phyloP scores from a whole-genome alignment of 345 rosid genomes.

The Clarkia xantiana region DNA sequence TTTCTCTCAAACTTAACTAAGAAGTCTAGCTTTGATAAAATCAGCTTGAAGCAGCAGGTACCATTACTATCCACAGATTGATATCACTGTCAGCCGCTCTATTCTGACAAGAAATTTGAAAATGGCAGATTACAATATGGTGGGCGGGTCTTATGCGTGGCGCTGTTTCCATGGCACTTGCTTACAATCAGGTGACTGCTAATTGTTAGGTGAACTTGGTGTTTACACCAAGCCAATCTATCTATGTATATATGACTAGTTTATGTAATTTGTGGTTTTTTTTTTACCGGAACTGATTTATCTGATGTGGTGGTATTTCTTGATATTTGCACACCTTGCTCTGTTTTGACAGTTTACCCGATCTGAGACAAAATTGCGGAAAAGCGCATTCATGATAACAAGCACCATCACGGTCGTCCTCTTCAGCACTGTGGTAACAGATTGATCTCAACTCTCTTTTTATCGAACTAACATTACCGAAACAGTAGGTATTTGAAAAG shows the following conservation, averaged over 20 bases:
- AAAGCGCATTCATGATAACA: conserved; percentile 82
- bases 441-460: not conserved
- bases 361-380: conserved; percentile 42
- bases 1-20: conserved; percentile 76
- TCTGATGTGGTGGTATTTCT: not conserved
- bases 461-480: not conserved
- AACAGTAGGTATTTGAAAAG: not conserved
- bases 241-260: not conserved
- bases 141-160: conserved; percentile 99
- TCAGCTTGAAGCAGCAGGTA: conserved; percentile 61
- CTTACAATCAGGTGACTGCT: conserved; percentile 67
- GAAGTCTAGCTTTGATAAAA: conserved; percentile 40
- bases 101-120: not conserved
- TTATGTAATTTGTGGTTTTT: not conserved
- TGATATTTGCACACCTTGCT: not conserved
- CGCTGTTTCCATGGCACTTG: conserved; percentile 95
- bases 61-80: not conserved
- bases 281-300: not conserved
- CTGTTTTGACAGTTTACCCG: conserved; percentile 46
- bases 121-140: conserved; percentile 64
- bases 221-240: not conserved
- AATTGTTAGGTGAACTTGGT: no score
- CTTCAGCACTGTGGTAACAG: conserved; percentile 78
- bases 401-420: conserved; percentile 92
- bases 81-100: not conserved